Evolutionary conservation across 75 land plant species (phyloP), one percentile per base, ranked within the genome.

Genomic region (Azolla pinnata): DNA sequence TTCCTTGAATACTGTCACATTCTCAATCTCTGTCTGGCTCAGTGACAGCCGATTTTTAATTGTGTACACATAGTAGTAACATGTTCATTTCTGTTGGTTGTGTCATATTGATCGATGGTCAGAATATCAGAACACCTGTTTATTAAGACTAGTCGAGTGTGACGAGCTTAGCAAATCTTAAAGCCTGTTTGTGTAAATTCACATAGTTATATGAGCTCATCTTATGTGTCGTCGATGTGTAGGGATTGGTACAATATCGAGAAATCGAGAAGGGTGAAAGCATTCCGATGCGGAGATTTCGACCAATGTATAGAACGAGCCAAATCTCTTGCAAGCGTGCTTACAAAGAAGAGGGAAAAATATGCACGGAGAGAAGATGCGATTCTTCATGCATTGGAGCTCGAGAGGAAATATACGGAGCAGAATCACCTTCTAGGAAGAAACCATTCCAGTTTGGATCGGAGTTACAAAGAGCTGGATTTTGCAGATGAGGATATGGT

Each of bases 231-330:
- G n/a, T n/a, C n/a, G n/a, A n/a, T n/a, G n/a, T n/a, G n/a, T 74
- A 88, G 95, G 70, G 95, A 88, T 61, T 88, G 95, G 95, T 88
- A 88, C 73, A 88, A 88, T 56, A 51, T 88, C 17, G 89, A 88
- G 75, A 88, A 88, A 44, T 88, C 95, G 0, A 88, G 83, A 70
- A 77, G 95, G 31, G 90, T 88, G 20, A 85, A 85, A 64, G 74
- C 95, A 48, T 88, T 88, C 65, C 78, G 95, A 48, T 85, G 95
- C 75, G 89, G 89, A 49, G 89, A 85, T 33, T 88, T 88, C 69
- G 83, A 88, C 75, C 83, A 85, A 38, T 85, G 86, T 35, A 88
- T 88, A 30, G 74, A 73, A 62, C 77, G 74, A 65, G 95, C 95
- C 33, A 82, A 80, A 56, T 66, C 86, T 57, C 67, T 78, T 0